Base-by-base conservation (phyloP, 1,284 basidiomycete genomes). In the Puccinia triticina region DNA sequence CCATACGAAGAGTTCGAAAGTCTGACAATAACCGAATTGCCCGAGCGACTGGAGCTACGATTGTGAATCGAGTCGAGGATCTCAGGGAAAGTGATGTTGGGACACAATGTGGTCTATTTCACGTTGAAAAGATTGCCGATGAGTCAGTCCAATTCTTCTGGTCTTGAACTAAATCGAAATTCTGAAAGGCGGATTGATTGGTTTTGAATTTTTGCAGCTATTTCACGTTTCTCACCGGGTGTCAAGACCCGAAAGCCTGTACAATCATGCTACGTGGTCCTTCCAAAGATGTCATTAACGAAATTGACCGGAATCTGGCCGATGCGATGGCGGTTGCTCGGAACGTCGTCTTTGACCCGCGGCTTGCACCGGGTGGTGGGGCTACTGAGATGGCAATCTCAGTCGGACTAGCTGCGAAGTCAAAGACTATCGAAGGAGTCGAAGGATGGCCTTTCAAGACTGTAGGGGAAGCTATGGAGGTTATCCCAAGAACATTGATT, bases 11-110 rank as follows among this genome's bases (percentile, higher is more conserved):
- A 23, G 95, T 99, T 26, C 92, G 96, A 86, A 99, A 99, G 88
- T 96, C 95, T 11, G 96, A 99, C 88, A 98, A 99, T 90, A 99
- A 98, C 89, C 93, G 96, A 82, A 95, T 99, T 85, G 96, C 96
- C 0, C 92, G 97, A 66, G 96, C 95, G 0, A 93, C 94, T 46
- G 96, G 96, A 50, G 96, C 95, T 0, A 98, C 95, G 34, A 98
- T 99, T 87, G 94, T 99, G 84, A 98, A 99, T 89, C 91, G 96
- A 37, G 91, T 97, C 66, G 97, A 99, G 86, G 96, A 99, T 87
- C 89, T 99, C 37, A 91, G 95, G 34, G 96, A 96, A 84, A 88
- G 91, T 4, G 96, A 99, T 86, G 90, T 99, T 79, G 97, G 96
- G 23, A 96, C 94, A 0, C 89, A 92, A 83, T 99, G 96, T 86